Evolutionary conservation across 176 grass and related monocot genomes (phyloP).

Genomic region (Oryza punctata): DNA sequence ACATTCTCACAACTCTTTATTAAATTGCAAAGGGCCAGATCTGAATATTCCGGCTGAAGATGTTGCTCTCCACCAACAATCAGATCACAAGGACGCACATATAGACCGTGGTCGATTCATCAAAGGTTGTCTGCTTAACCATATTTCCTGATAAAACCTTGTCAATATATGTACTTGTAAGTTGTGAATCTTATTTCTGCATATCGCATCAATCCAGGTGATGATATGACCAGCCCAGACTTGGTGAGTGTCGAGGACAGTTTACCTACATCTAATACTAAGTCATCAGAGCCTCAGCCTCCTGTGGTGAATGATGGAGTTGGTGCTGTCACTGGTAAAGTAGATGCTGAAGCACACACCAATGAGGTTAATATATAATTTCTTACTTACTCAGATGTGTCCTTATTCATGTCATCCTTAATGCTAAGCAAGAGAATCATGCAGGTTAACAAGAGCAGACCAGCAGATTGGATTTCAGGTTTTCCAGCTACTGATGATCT

Average conservation of each 20-base stretch:
- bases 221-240: slow-evolving; percentile 68
- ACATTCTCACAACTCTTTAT: slow-evolving; percentile 41
- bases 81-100: slow-evolving; percentile 42
- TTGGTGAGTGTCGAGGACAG: slow-evolving; percentile 58
- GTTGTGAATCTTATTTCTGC: slow-evolving; percentile 23
- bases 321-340: slow-evolving; percentile 47
- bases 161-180: slow-evolving; percentile 9
- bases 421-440: slow-evolving; percentile 42
- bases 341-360: slow-evolving; percentile 48
- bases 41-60: slow-evolving; percentile 66
- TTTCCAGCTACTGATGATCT: slow-evolving; percentile 63
- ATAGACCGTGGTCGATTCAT: slow-evolving; percentile 45
- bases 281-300: slow-evolving; percentile 58
- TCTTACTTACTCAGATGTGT: neutral
- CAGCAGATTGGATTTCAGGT: slow-evolving; percentile 53
- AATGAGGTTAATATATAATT: slow-evolving; percentile 60
- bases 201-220: slow-evolving; percentile 52
- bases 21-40: slow-evolving; percentile 74
- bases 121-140: slow-evolving; percentile 56
- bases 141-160: slow-evolving; percentile 19
- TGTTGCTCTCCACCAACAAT: slow-evolving; percentile 29
- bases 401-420: slow-evolving; percentile 30
- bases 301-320: slow-evolving; percentile 39
- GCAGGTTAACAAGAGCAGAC: slow-evolving; percentile 60
- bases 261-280: slow-evolving; percentile 35